These are phyloP conservation scores for Starmerella khaoyaiensis DNA, from an alignment of 805 yeast species.

Conservation along the genomic window DNA sequence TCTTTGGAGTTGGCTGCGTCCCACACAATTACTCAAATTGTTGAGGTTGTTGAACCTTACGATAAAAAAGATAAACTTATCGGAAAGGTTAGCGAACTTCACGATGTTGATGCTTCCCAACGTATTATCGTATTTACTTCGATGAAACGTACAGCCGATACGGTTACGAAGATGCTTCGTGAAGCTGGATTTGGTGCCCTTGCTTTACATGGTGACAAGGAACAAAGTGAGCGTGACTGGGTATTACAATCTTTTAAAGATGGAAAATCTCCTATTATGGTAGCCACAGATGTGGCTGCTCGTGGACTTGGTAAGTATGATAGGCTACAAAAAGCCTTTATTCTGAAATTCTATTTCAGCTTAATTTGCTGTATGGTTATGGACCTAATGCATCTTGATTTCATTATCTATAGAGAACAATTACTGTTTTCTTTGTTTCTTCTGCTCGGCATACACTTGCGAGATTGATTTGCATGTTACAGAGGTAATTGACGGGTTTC, in stretches of 20 bases:
- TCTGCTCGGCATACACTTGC: too few relatives aligned
- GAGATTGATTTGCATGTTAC: constrained; percentile 16
- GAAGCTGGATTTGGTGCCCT: constrained; percentile 98
- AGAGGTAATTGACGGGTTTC: constrained; percentile 15
- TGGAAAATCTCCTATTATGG: constrained; percentile 93
- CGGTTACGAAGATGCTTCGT: constrained; percentile 78
- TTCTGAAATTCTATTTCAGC: background rate
- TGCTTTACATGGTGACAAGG: constrained; percentile 97
- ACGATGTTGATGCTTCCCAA: constrained; percentile 43
- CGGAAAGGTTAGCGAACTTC: constrained; percentile 72
- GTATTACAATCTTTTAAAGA: constrained; percentile 82
- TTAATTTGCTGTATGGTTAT: too few relatives aligned
- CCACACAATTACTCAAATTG: constrained; percentile 85
- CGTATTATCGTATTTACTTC: constrained; percentile 84
- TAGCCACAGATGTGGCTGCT: constrained; percentile 99
- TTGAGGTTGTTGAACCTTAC: constrained; percentile 80
- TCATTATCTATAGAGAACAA: too few relatives aligned
- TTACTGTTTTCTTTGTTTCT: too few relatives aligned
- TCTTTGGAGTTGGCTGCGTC: constrained; percentile 93
- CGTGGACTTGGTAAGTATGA: constrained; percentile 67
- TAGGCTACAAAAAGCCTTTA: background rate
- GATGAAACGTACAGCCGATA: constrained; percentile 98
- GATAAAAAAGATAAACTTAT: constrained; percentile 87
- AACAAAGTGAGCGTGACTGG: constrained; percentile 98
- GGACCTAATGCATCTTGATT: too few relatives aligned